Base-by-base conservation (phyloP, 2,329 filamentous ascomycete species). In the Botrytis porri region DNA sequence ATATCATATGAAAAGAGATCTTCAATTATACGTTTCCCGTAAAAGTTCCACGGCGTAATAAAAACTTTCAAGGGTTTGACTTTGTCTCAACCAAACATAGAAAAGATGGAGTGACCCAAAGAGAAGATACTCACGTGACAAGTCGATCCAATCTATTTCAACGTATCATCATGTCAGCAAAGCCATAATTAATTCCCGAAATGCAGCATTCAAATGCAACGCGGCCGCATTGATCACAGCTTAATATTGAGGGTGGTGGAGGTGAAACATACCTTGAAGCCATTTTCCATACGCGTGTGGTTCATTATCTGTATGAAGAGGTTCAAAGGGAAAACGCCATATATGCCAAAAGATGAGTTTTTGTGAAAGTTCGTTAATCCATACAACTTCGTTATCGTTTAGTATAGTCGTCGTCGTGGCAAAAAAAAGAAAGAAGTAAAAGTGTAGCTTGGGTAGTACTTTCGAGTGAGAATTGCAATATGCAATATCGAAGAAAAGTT, bases 71-170 rank as follows among this genome's bases (percentile, higher is more conserved):
- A 64, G 29, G 62, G 62, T n/a, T 61, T 62, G 35, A 16, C 29
- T 16, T 16, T 51, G 45, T 76, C 48, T 63, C 48, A 45, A 67
- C 48, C 45, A 43, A 29, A 64, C 25, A 35, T 41, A 25, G 7
- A 37, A n/a, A 12, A 37, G 60, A 69, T 61, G 37, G 39, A 72
- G 69, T 60, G 45, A 41, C 4, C 14, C 48, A 39, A 14, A 32
- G 16, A 37, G 35, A 35, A 43, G n/a, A 59, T 73, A 91, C 92
- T 89, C 88, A 95, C 92, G 92, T 95, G 86, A 95, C 93, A 79
- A 95, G 87, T 82, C 93, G 90, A 85, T 95, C 93, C 80, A 95
- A 89, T 88, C 93, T 94, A 80, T 73, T 10, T 72, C 76, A 72
- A 77, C 48, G 76, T 76, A 72, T 76, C 71, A 74, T 78, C 74